Conservation (phyloP, 1,139 yeast genomes). For the Yamadazyma dushanensis region DNA sequence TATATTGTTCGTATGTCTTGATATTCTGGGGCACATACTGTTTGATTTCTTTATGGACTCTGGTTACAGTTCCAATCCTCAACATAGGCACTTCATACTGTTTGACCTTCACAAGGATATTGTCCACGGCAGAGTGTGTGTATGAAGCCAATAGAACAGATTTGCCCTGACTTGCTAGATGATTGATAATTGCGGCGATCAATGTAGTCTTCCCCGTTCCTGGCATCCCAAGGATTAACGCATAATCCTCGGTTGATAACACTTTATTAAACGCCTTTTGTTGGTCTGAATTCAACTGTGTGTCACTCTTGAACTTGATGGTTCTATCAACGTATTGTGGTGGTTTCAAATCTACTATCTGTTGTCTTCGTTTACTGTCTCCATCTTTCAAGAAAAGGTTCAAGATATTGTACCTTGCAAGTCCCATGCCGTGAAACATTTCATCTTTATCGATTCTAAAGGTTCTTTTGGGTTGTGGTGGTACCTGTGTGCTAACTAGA, state of each 20-base stretch:
- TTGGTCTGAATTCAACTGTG: constrained; percentile 62
- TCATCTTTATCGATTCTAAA: constrained; percentile 83
- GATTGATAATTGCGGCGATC: constrained; percentile 70
- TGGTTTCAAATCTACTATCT: constrained; percentile 58
- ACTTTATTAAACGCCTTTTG: constrained; percentile 63
- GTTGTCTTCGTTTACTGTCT: constrained; percentile 50
- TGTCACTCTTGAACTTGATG: constrained; percentile 21
- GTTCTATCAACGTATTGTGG: constrained; percentile 23
- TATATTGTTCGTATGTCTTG: constrained; percentile 45
- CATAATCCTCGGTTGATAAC: constrained; percentile 67
- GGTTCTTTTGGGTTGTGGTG: constrained; percentile 13
- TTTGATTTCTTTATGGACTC: constrained; percentile 64
- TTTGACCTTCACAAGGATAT: constrained; percentile 71
- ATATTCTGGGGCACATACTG: constrained; percentile 51
- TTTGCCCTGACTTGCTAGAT: constrained; percentile 59
- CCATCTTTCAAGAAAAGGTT: constrained; percentile 62
- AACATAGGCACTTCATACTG: constrained; percentile 47
- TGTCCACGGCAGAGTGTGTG: constrained; percentile 96
- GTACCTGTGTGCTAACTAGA: constrained; percentile 5
- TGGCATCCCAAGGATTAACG: constrained; percentile 92
- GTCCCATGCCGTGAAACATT: constrained; percentile 68
- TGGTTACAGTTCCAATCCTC: constrained; percentile 55
- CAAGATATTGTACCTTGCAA: constrained; percentile 74
- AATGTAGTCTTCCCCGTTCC: constrained; percentile 98
- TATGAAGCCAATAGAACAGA: constrained; percentile 79